Percentiles rank a stretch among this genome's conserved stretches.
These are phyloP conservation scores for Podaxis sp. DNA, from an alignment of 768 basidiomycete genomes.

Conservation along the genomic window DNA sequence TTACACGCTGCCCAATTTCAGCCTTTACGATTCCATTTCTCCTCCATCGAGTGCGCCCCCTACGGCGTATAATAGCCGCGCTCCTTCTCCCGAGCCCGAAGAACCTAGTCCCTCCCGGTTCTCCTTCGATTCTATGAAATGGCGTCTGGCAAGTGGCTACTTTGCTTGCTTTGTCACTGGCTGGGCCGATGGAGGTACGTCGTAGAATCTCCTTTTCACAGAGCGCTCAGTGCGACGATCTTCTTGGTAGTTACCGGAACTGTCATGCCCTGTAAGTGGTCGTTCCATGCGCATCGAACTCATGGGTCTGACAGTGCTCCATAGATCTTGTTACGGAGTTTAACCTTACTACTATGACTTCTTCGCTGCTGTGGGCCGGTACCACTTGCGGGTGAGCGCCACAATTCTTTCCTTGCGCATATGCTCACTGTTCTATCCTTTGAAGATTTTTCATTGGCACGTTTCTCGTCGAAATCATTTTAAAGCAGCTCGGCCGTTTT, in stretches of 20 bases:
- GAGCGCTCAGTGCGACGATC: conserved; percentile 6
- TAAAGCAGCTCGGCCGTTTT: conserved; percentile 44
- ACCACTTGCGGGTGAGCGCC: conserved; percentile 48
- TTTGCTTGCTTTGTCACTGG: conserved; percentile 51
- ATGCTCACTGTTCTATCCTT: neutral
- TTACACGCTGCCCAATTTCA: conserved; percentile 16
- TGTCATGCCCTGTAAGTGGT: conserved; percentile 48
- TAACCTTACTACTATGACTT: conserved; percentile 48
- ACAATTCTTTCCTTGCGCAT: neutral
- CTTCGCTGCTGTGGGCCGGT: conserved; percentile 52
- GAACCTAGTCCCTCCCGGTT: neutral
- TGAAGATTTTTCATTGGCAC: conserved; percentile 49
- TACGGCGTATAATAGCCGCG: neutral
- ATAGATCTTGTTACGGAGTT: conserved; percentile 51
- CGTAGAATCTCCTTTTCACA: neutral
- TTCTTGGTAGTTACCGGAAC: conserved; percentile 50
- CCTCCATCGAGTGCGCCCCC: conserved; percentile 13
- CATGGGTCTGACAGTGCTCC: neutral
- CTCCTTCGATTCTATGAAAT: conserved; percentile 29
- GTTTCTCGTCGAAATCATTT: conserved; percentile 43
- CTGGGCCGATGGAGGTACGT: conserved; percentile 51
- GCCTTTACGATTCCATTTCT: conserved; percentile 20
- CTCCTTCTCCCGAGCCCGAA: neutral
- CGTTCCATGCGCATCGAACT: neutral
- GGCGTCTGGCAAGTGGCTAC: conserved; percentile 42